Evolutionary conservation across 352 stramenopile species (phyloP).

Genomic region (Phytophthora pisi): DNA sequence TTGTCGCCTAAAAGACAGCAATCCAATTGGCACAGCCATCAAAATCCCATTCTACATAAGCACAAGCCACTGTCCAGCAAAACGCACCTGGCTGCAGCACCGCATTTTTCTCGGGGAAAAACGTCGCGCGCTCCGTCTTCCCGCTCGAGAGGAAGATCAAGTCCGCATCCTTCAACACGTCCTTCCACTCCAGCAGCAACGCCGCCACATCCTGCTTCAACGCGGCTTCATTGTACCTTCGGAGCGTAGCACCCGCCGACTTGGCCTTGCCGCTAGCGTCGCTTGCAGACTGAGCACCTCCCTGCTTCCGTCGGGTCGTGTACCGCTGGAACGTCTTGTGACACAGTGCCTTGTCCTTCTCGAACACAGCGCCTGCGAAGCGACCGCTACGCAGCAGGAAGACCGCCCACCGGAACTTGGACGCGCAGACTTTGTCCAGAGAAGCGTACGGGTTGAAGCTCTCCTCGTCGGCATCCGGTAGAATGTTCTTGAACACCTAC

Average conservation of each 20-base stretch:
- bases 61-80: not conserved
- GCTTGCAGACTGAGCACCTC: conserved; percentile 90
- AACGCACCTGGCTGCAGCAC: conserved; percentile 50
- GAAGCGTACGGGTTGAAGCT: conserved; percentile 65
- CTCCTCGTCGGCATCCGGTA: conserved; percentile 53
- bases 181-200: conserved; percentile 85
- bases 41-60: conserved; percentile 5
- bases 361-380: conserved; percentile 92
- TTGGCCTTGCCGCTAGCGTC: conserved; percentile 91
- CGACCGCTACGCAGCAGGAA: conserved; percentile 92
- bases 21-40: conserved; percentile 5
- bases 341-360: conserved; percentile 86
- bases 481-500: conserved; percentile 74
- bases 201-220: conserved; percentile 90
- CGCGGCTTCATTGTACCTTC: conserved; percentile 91
- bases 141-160: conserved; percentile 78
- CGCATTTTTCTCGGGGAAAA: conserved; percentile 78
- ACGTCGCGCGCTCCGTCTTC: conserved; percentile 75
- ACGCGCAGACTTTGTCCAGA: conserved; percentile 53
- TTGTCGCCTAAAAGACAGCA: conserved; percentile 44
- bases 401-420: conserved; percentile 82
- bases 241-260: conserved; percentile 91
- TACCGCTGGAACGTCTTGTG: conserved; percentile 95
- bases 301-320: conserved; percentile 94
- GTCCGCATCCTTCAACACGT: conserved; percentile 50